Evolutionary conservation across 139 green algal genomes (phyloP).

Genomic region (Haematococcus lacustris): DNA sequence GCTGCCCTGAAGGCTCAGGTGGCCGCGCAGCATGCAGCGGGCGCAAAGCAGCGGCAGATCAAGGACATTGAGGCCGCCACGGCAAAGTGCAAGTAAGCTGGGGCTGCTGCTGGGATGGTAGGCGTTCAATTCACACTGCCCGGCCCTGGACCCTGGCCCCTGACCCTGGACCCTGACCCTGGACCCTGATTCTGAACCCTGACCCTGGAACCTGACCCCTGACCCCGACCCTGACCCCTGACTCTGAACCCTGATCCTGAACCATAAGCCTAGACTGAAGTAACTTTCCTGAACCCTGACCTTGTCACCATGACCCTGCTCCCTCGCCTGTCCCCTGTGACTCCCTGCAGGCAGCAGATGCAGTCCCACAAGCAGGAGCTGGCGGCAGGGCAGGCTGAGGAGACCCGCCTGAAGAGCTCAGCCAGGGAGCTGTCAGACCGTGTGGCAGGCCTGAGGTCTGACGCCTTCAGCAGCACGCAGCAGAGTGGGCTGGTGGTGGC

Average conservation of each 20-base stretch:
- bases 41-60: constrained; percentile 16
- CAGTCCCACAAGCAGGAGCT: constrained; percentile 25
- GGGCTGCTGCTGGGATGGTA: too few relatives aligned
- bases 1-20: constrained; percentile 26
- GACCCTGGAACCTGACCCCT: too few relatives aligned
- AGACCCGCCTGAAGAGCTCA: constrained; percentile 17
- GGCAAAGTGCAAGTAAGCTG: constrained; percentile 2
- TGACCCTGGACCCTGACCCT: too few relatives aligned
- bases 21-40: constrained; percentile 28
- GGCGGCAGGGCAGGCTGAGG: constrained; percentile 8
- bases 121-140: too few relatives aligned
- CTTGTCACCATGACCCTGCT: too few relatives aligned
- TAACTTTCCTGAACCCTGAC: too few relatives aligned
- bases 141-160: too few relatives aligned
- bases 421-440: constrained; percentile 28
- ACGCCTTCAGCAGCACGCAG: background rate
- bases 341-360: constrained; percentile 34
- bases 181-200: too few relatives aligned
- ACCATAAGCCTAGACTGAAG: too few relatives aligned
- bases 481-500: constrained; percentile 54
- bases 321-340: too few relatives aligned
- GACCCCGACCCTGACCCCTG: too few relatives aligned
- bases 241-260: too few relatives aligned
- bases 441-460: constrained; percentile 12
- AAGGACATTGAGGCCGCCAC: constrained; percentile 10